Percentiles rank a stretch among this genome's conserved stretches.
Conservation (phyloP, 345 rosid genomes). For the Aquilaria malaccensis region DNA sequence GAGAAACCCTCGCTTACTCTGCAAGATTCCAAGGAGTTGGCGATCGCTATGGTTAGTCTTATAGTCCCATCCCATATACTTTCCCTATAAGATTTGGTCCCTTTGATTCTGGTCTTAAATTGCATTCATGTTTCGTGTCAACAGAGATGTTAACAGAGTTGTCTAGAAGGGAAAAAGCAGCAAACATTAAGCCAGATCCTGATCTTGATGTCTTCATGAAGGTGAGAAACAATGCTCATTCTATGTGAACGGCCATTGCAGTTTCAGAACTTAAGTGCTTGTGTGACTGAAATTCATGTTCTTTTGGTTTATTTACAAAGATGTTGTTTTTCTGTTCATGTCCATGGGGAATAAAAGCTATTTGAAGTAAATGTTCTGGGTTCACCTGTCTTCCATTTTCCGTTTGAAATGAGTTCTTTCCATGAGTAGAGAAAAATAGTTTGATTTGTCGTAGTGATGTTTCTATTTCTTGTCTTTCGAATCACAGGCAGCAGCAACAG, state of each 20-base stretch:
- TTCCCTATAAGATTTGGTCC: neutral
- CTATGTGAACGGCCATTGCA: no score
- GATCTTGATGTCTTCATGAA: slow-evolving; percentile 80
- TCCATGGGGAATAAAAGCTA: no score
- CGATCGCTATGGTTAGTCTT: slow-evolving; percentile 42
- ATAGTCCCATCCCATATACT: neutral
- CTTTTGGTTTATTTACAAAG: no score
- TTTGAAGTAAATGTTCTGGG: no score
- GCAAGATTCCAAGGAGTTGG: slow-evolving; percentile 81
- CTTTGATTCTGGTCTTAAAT: neutral
- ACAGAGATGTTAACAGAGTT: slow-evolving; percentile 69
- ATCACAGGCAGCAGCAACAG: slow-evolving; percentile 41
- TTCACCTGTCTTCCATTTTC: no score
- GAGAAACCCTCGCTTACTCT: slow-evolving; percentile 73
- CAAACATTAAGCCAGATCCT: slow-evolving; percentile 70
- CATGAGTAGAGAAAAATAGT: no score
- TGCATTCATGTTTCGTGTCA: neutral
- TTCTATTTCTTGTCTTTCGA: slow-evolving; percentile 2
- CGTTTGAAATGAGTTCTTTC: no score
- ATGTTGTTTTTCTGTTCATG: no score
- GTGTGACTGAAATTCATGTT: no score
- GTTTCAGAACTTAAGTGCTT: no score
- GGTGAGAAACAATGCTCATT: slow-evolving; percentile 27
- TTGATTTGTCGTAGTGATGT: neutral
- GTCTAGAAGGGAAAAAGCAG: slow-evolving; percentile 65